phyloP scores from a whole-genome alignment of 257 asterid genomes.

The Solanum sparsipilum region DNA sequence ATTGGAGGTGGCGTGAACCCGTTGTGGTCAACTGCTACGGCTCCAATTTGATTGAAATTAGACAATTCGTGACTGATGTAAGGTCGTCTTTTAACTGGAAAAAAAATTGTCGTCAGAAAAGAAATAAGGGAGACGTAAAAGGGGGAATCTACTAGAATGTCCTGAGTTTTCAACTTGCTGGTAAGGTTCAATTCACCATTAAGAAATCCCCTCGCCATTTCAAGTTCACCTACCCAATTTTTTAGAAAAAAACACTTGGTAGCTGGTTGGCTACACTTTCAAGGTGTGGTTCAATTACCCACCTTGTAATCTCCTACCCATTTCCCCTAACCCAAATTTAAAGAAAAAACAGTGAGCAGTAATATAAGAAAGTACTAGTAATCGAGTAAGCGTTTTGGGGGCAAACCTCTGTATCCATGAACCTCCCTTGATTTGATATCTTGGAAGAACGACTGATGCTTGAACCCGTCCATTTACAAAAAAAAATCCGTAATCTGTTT shows the following conservation, averaged over 20 bases:
- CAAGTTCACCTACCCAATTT: neutral
- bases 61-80: slow-evolving; percentile 19
- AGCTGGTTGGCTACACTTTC: neutral
- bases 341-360: neutral
- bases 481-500: neutral
- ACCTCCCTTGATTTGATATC: slow-evolving; percentile 72
- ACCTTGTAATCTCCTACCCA: neutral
- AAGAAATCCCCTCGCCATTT: neutral
- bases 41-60: slow-evolving; percentile 45
- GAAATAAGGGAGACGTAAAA: neutral
- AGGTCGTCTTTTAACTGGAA: slow-evolving; percentile 63
- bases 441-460: slow-evolving; percentile 48
- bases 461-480: slow-evolving; percentile 29
- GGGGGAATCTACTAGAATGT: neutral
- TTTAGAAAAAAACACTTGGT: neutral
- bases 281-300: neutral
- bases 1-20: slow-evolving; percentile 70
- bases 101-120: neutral
- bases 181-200: too few relatives aligned
- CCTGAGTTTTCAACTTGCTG: neutral
- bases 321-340: neutral
- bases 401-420: slow-evolving; percentile 69
- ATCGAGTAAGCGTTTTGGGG: neutral
- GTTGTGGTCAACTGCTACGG: slow-evolving; percentile 50
- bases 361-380: neutral